These are phyloP conservation scores for Trametes gibbosa DNA, from an alignment of 768 basidiomycete genomes.

Conservation along the genomic window DNA sequence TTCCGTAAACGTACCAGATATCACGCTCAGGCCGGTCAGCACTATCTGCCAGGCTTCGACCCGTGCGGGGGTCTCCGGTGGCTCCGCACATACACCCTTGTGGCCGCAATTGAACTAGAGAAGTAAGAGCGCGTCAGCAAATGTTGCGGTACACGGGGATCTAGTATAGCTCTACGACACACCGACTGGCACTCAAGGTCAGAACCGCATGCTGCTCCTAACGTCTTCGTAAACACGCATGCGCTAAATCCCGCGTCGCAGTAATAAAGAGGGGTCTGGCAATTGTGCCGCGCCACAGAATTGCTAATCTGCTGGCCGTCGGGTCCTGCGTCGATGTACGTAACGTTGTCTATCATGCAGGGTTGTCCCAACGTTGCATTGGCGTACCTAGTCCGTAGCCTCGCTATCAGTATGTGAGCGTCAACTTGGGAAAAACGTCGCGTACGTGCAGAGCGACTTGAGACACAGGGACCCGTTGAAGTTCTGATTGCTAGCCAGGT, in stretches of 20 bases:
- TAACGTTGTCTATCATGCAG: constrained; percentile 53
- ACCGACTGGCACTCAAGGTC: constrained; percentile 56
- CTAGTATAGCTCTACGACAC: constrained; percentile 19
- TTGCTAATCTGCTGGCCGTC: constrained; percentile 41
- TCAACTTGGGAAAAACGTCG: constrained; percentile 1
- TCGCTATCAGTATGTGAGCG: not conserved
- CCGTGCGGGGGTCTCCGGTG: constrained; percentile 37
- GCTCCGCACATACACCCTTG: constrained; percentile 30
- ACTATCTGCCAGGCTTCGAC: constrained; percentile 46
- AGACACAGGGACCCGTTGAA: constrained; percentile 60
- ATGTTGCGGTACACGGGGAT: too few species aligned
- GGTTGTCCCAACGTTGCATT: constrained; percentile 50
- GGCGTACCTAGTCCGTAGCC: constrained; percentile 41
- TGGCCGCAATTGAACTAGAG: constrained; percentile 32
- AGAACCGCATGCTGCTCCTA: constrained; percentile 43
- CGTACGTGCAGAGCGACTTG: constrained; percentile 56
- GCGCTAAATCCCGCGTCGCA: constrained; percentile 45
- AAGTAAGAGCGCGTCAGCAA: too few species aligned
- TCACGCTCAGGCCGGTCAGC: constrained; percentile 36
- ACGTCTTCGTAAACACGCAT: constrained; percentile 44
- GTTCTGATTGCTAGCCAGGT: constrained; percentile 40
- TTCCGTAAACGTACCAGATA: constrained; percentile 33
- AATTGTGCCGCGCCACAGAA: constrained; percentile 58
- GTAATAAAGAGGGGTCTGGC: constrained; percentile 49
- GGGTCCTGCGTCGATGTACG: constrained; percentile 46